phyloP scores from a whole-genome alignment of 352 stramenopile genomes.

The Phytophthora chlamydospora region DNA sequence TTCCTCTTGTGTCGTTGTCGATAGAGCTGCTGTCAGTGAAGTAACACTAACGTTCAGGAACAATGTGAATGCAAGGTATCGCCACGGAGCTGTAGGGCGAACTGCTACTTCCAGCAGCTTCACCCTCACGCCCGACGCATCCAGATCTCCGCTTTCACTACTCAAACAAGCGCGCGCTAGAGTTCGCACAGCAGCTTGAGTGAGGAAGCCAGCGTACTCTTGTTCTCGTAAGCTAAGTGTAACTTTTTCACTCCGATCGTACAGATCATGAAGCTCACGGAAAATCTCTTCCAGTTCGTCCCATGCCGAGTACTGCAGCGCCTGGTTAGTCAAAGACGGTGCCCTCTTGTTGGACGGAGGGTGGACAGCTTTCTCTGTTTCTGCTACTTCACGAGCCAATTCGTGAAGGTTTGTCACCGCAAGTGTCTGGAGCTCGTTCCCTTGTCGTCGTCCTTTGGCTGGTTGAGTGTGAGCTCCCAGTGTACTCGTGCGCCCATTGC shows the following conservation, averaged over 20 bases:
- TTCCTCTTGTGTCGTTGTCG: slow-evolving; percentile 7
- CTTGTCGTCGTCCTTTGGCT: slow-evolving; percentile 11
- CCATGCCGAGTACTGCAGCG: slow-evolving; percentile 15
- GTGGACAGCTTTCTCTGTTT: slow-evolving; percentile 32
- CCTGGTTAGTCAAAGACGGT: slow-evolving; percentile 11
- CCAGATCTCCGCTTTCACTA: slow-evolving; percentile 19
- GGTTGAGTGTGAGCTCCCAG: neutral
- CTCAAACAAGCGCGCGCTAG: slow-evolving; percentile 29
- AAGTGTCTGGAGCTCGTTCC: slow-evolving; percentile 23
- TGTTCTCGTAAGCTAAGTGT: slow-evolving; percentile 30
- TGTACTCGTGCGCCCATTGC: slow-evolving; percentile 7
- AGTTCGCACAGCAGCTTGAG: slow-evolving; percentile 23
- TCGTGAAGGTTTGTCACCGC: slow-evolving; percentile 36
- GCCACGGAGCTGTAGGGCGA: slow-evolving; percentile 35
- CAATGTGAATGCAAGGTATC: slow-evolving; percentile 52
- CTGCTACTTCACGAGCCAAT: slow-evolving; percentile 26
- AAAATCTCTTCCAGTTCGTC: slow-evolving; percentile 45
- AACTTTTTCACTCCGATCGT: slow-evolving; percentile 14
- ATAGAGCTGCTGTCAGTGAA: slow-evolving; percentile 27
- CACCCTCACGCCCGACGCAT: slow-evolving; percentile 30
- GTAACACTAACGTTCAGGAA: slow-evolving; percentile 36
- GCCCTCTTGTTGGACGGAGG: neutral
- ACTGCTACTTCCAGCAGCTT: slow-evolving; percentile 54
- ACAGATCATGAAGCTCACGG: slow-evolving; percentile 41
- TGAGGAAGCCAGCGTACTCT: slow-evolving; percentile 31